Percentiles rank a stretch among this genome's conserved stretches.
These are phyloP conservation scores for Amylostereum chailletii DNA, from an alignment of 1,284 basidiomycete species.

Conservation along the genomic window DNA sequence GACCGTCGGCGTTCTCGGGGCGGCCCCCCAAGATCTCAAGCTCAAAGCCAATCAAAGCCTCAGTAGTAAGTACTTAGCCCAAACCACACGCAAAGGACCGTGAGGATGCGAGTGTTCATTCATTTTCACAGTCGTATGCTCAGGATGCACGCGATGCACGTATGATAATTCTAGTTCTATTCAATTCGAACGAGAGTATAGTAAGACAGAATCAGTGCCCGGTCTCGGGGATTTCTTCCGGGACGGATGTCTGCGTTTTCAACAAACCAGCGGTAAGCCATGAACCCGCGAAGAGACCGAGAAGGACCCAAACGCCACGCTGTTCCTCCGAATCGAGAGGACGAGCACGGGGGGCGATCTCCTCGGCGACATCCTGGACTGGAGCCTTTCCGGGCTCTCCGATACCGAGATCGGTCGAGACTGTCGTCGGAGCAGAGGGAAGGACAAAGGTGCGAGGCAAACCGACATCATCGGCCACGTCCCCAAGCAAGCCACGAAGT, in stretches of 20 bases:
- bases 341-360: constrained; percentile 24
- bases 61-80: no score
- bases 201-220: no score
- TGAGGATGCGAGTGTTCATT: no score
- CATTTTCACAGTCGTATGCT: no score
- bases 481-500: constrained; percentile 19
- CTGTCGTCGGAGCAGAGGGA: no score
- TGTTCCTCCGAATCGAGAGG: constrained; percentile 44
- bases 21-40: no score
- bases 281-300: constrained; percentile 44
- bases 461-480: constrained; percentile 28
- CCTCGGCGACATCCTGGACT: constrained; percentile 16
- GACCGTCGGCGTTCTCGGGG: not conserved
- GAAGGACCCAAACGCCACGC: constrained; percentile 42
- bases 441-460: constrained; percentile 16
- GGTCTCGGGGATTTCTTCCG: no score
- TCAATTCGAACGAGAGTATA: no score
- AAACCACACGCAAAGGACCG: no score
- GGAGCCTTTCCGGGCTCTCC: constrained; percentile 8
- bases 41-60: no score
- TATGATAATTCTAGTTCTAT: no score
- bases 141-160: no score
- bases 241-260: constrained; percentile 15
- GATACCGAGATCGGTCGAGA: constrained; percentile 8
- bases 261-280: constrained; percentile 39